A percentile compares a stretch with the other conserved stretches of the same genome.
Evolutionary conservation across 164 flowering plant species (phyloP).

Genomic region (Magnolia changhungtana): DNA sequence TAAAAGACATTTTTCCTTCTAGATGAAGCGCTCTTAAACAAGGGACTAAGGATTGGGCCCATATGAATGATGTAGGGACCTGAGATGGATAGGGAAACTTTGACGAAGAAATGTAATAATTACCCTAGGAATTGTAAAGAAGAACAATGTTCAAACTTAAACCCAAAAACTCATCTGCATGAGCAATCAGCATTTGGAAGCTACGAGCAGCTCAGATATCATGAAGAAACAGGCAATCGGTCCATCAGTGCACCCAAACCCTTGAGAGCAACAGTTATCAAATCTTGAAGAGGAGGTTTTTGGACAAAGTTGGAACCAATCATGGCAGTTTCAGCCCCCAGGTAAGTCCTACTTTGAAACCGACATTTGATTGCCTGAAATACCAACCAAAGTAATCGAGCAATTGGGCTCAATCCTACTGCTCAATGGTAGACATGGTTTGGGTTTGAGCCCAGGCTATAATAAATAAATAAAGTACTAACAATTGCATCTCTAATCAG

Average conservation of each 20-base stretch:
- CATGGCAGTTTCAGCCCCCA: not conserved
- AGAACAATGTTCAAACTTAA: not conserved
- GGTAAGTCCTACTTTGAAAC: not conserved
- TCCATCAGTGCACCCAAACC: not conserved
- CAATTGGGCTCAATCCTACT: not conserved
- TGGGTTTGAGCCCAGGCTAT: no score
- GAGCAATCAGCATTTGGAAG: no score
- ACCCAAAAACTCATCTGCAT: not conserved
- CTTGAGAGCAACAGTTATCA: no score
- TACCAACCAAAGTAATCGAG: not conserved
- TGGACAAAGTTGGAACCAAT: not conserved
- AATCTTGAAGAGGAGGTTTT: not conserved
- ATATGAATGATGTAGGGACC: no score
- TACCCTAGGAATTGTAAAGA: no score
- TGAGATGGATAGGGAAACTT: no score
- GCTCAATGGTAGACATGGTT: no score
- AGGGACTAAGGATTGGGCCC: no score
- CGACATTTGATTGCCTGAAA: not conserved
- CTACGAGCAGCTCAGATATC: not conserved
- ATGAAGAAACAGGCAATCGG: not conserved
- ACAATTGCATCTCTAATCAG: not conserved
- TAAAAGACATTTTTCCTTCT: no score
- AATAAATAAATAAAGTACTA: no score
- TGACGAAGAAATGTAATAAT: no score
- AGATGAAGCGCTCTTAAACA: no score